These are phyloP conservation scores for Cryptosporidium felis DNA, from an alignment of 169 alveolate species.

Conservation along the genomic window DNA sequence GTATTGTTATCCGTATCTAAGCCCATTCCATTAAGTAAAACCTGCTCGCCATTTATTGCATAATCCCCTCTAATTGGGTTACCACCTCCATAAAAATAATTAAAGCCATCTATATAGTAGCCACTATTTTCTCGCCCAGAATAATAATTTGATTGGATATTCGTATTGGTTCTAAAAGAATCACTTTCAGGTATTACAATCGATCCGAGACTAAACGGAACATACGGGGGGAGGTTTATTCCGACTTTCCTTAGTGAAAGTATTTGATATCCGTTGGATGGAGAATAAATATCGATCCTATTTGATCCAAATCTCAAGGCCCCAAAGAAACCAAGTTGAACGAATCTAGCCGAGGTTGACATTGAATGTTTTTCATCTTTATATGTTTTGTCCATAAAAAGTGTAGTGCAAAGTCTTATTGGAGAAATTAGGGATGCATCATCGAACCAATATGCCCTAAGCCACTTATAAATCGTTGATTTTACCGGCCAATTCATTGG, in stretches of 20 bases:
- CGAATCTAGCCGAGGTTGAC: conserved; percentile 76
- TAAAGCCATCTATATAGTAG: neutral
- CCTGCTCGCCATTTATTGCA: neutral
- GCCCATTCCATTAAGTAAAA: conserved; percentile 1
- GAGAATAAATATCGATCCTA: conserved; percentile 76
- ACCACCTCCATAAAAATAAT: neutral
- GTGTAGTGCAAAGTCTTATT: conserved; percentile 72
- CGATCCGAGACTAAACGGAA: conserved; percentile 64
- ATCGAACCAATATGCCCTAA: conserved; percentile 77
- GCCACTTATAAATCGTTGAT: conserved; percentile 70
- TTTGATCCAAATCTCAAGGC: conserved; percentile 77
- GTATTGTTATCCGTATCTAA: neutral
- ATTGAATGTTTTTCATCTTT: conserved; percentile 73
- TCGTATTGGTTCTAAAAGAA: neutral
- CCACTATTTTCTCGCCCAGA: neutral
- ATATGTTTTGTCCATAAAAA: conserved; percentile 75
- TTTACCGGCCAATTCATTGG: conserved; percentile 71
- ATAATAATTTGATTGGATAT: neutral
- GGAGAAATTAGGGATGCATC: conserved; percentile 75
- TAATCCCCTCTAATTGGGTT: neutral
- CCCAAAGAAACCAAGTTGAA: conserved; percentile 77
- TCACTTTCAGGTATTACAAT: conserved; percentile 56
- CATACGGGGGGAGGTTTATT: conserved; percentile 69
- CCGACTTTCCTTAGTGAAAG: conserved; percentile 67
- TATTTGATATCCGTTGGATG: conserved; percentile 73